These are phyloP conservation scores for Tirmania nivea DNA, from an alignment of 495 filamentous ascomycete species.

Conservation along the genomic window DNA sequence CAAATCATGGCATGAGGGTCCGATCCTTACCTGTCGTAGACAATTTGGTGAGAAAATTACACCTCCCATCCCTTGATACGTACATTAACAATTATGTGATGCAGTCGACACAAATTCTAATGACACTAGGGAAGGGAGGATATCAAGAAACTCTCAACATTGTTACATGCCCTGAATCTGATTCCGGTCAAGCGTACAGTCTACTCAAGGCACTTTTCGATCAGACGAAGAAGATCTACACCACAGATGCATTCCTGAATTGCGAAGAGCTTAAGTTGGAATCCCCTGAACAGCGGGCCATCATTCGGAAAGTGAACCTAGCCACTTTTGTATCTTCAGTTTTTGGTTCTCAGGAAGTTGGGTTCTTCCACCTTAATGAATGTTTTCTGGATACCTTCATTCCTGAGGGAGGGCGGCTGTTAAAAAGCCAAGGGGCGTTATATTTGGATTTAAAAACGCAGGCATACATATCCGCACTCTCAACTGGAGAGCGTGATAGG, in stretches of 20 bases:
- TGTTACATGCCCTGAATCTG: constrained; percentile 48
- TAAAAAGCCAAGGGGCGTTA: constrained; percentile 48
- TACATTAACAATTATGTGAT: constrained; percentile 1
- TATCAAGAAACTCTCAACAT: constrained; percentile 55
- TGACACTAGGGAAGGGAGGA: constrained; percentile 42
- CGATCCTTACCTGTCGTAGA: constrained; percentile 53
- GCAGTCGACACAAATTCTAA: constrained; percentile 49
- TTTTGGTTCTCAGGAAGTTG: constrained; percentile 64
- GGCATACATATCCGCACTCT: constrained; percentile 51
- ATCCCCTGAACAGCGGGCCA: constrained; percentile 44
- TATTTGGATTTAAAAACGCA: constrained; percentile 76
- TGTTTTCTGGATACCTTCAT: constrained; percentile 71
- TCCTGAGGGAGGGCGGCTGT: constrained; percentile 45
- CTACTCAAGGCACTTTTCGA: constrained; percentile 63
- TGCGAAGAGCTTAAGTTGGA: constrained; percentile 49
- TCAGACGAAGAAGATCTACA: constrained; percentile 60
- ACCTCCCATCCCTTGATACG: neutral
- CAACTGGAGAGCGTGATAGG: constrained; percentile 37
- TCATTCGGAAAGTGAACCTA: constrained; percentile 68
- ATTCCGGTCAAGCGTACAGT: constrained; percentile 58
- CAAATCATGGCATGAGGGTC: constrained; percentile 33
- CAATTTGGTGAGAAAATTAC: constrained; percentile 34
- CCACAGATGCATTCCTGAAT: constrained; percentile 47
- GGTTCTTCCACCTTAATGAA: constrained; percentile 63
- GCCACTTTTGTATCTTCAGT: constrained; percentile 66